A percentile compares a stretch with the other conserved stretches of the same genome.
phyloP scores from a whole-genome alignment of 345 rosid species.

The Salix exigua region DNA sequence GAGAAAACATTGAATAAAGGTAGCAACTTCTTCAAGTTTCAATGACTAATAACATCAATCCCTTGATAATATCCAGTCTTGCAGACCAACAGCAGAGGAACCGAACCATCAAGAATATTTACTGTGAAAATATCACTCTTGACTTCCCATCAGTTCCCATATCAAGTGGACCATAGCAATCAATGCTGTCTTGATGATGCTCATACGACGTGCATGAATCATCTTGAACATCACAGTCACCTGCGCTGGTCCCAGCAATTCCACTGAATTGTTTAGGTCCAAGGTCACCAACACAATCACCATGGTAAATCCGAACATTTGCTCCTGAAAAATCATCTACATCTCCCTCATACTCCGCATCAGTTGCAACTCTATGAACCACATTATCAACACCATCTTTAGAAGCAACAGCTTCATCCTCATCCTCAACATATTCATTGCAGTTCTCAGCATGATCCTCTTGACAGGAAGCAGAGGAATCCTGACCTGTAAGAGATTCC shows the following conservation, averaged over 20 bases:
- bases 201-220: slow-evolving; percentile 40
- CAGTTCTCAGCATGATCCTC: slow-evolving; percentile 17
- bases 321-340: slow-evolving; percentile 24
- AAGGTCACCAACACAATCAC: slow-evolving; percentile 1
- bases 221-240: slow-evolving; percentile 26
- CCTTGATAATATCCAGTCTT: slow-evolving; percentile 1
- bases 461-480: slow-evolving; percentile 9
- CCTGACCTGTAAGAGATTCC: slow-evolving; percentile 34
- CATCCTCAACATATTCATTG: slow-evolving; percentile 27
- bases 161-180: slow-evolving; percentile 9
- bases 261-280: slow-evolving; percentile 11
- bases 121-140: slow-evolving; percentile 8
- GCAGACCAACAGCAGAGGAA: not conserved
- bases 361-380: slow-evolving; percentile 13
- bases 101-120: not conserved
- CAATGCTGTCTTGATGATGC: slow-evolving; percentile 19
- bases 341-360: slow-evolving; percentile 36
- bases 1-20: slow-evolving; percentile 1
- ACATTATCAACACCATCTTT: slow-evolving; percentile 3
- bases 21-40: slow-evolving; percentile 1
- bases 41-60: not conserved
- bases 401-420: slow-evolving; percentile 20
- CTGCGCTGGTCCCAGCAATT: slow-evolving; percentile 4
- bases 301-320: slow-evolving; percentile 1
- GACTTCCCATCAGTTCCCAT: slow-evolving; percentile 9